A percentile compares a stretch with the other conserved stretches of the same genome.
phyloP scores from a whole-genome alignment of 805 yeast species.

The Cyberlindnera xylosilytica region DNA sequence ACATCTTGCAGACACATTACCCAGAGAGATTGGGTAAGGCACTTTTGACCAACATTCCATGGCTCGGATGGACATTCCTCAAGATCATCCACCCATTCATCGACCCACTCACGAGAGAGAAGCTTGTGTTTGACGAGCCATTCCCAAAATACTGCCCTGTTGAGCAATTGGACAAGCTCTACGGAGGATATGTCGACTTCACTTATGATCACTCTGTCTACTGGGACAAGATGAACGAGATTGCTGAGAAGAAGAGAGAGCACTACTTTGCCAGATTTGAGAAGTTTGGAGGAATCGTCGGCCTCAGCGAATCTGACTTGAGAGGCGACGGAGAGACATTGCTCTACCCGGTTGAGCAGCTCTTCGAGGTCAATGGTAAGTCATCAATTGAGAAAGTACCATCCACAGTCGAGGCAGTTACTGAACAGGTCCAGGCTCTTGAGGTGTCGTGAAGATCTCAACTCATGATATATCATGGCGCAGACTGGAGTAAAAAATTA shows the following conservation, averaged over 20 bases:
- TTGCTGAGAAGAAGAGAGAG: slow-evolving; percentile 56
- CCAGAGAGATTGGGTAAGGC: slow-evolving; percentile 97
- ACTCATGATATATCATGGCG: no score
- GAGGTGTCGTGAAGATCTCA: neutral
- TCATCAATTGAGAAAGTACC: neutral
- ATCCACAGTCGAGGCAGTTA: neutral
- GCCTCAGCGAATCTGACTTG: slow-evolving; percentile 79
- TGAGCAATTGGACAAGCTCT: slow-evolving; percentile 77
- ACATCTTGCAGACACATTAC: slow-evolving; percentile 93
- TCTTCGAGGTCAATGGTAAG: neutral
- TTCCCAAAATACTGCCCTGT: slow-evolving; percentile 77
- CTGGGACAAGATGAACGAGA: slow-evolving; percentile 67
- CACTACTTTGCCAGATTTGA: slow-evolving; percentile 67
- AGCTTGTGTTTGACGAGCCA: slow-evolving; percentile 88
- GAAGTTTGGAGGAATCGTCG: slow-evolving; percentile 67
- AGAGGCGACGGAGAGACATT: slow-evolving; percentile 40
- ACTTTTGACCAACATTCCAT: slow-evolving; percentile 86
- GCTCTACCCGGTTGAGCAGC: slow-evolving; percentile 16
- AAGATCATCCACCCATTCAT: slow-evolving; percentile 93
- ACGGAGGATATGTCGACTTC: slow-evolving; percentile 85
- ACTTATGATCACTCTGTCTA: slow-evolving; percentile 76
- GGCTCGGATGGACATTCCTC: slow-evolving; percentile 89
- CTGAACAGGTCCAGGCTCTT: neutral
- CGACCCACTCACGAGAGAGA: slow-evolving; percentile 92
- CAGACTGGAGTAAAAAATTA: no score